phyloP scores from a whole-genome alignment of 2,329 filamentous ascomycete species.

The Alternaria sp. region DNA sequence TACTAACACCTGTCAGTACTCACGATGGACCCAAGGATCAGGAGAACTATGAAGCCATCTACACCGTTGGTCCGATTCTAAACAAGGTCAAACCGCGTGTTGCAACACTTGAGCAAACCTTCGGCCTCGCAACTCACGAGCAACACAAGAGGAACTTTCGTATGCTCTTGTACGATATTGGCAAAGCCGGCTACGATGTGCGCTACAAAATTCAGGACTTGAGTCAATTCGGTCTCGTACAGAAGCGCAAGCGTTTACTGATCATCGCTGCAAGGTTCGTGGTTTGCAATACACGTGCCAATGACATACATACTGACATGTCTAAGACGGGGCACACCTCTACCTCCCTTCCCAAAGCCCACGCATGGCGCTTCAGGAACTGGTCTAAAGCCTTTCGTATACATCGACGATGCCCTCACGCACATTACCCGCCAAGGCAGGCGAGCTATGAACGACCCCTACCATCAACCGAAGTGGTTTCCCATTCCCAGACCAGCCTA shows the following conservation, averaged over 20 bases:
- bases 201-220: constrained; percentile 29
- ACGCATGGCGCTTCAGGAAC: constrained; percentile 27
- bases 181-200: constrained; percentile 27
- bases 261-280: constrained; percentile 36
- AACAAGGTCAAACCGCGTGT: constrained; percentile 21
- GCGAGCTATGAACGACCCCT: constrained; percentile 7
- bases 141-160: constrained; percentile 17
- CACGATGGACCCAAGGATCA: constrained; percentile 25
- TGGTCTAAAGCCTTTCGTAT: constrained; percentile 26
- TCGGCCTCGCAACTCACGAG: constrained; percentile 3
- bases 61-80: constrained; percentile 18
- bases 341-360: constrained; percentile 39
- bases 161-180: constrained; percentile 24
- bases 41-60: constrained; percentile 26
- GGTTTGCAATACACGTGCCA: not conserved
- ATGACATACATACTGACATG: constrained; percentile 8
- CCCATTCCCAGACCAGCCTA: not conserved
- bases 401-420: constrained; percentile 29
- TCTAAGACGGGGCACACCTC: constrained; percentile 24
- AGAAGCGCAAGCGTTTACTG: constrained; percentile 33
- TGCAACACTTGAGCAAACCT: constrained; percentile 26
- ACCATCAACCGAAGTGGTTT: constrained; percentile 22
- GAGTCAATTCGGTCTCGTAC: constrained; percentile 28
- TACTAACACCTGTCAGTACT: constrained; percentile 16
- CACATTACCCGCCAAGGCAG: constrained; percentile 7